Base-by-base conservation (phyloP, 805 yeast genomes). In the Dipodascus geniculatus region DNA sequence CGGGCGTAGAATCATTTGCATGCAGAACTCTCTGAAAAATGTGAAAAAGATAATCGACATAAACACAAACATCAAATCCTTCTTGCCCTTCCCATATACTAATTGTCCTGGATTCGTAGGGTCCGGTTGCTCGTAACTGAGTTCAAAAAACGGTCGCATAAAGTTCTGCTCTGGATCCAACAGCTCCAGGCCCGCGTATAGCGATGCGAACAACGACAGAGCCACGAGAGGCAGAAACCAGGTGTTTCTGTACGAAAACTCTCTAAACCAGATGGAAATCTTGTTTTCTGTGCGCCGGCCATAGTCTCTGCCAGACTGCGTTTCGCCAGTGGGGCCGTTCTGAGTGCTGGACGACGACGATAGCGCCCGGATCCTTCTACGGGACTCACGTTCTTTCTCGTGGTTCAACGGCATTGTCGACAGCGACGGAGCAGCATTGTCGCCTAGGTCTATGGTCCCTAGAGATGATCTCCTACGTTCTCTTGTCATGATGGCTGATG, bases 21-120 rank as follows among this genome's bases (percentile, higher is more conserved):
- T 89, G 59, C 81, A 64, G 65, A 93, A 91, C 69, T 93, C 99
- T 63, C 99, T 80, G 59, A 80, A 73, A 65, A 91, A 93, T 0
- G 96, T 85, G 77, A 93, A 90, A 61, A 89, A 82, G 42, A 93
- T 68, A 77, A 91, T 85, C 71, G 87, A 82, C 66, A 80, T 88
- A 19, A 75, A 74, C 16, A 91, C 87, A 71, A 89, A 93, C 22
- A 75, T 75, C 59, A 89, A 77, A 70, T 93, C 99, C 62, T 82
- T 80, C 49, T 65, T 72, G 54, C 99, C 99, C 69, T 93, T 93
- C 23, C 87, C 97, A 66, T 90, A 93, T 63, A 71, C 50, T n/a
- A 47, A 56, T n/a, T 71, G 66, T 22, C 63, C 64, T n/a, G n/a
- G n/a, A 2, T 60, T 58, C 52, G 81, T 78, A 0, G 86, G 75